Conservation (phyloP, 2,329 filamentous ascomycete genomes). For the Fusarium sp. region DNA sequence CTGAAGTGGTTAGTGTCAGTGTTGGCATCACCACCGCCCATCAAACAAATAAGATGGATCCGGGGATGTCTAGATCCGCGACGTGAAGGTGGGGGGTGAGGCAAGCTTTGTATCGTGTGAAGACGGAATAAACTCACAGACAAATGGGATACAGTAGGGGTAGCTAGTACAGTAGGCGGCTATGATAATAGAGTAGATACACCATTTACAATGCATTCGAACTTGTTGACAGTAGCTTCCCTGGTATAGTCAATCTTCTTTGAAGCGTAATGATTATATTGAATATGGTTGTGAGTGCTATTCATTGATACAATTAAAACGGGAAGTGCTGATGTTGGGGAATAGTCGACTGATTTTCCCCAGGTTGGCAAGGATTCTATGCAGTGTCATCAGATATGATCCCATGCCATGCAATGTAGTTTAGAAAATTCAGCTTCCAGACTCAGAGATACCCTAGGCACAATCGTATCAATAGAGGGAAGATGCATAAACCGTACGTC, state of each 20-base stretch:
- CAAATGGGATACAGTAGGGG: not conserved
- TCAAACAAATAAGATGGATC: constrained; percentile 15
- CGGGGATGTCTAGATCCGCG: constrained; percentile 11
- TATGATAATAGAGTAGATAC: not conserved
- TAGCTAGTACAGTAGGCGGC: not conserved
- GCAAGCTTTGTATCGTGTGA: not conserved
- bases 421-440: constrained; percentile 15
- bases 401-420: constrained; percentile 9
- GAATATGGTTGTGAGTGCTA: too few species aligned
- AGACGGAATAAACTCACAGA: constrained; percentile 6
- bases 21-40: constrained; percentile 11
- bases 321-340: not conserved
- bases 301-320: not conserved
- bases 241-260: too few species aligned
- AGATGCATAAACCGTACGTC: constrained; percentile 29
- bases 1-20: not conserved
- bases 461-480: constrained; percentile 14
- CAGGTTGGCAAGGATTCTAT: not conserved
- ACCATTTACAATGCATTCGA: not conserved
- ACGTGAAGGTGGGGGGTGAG: constrained; percentile 24
- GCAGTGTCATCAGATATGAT: not conserved
- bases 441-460: constrained; percentile 26
- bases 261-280: too few species aligned
- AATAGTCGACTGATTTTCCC: not conserved
- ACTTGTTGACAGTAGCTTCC: not conserved